Percentiles rank a stretch among this genome's conserved stretches.
Conservation (phyloP, 257 asterid species). For the Scutellaria galericulata region DNA sequence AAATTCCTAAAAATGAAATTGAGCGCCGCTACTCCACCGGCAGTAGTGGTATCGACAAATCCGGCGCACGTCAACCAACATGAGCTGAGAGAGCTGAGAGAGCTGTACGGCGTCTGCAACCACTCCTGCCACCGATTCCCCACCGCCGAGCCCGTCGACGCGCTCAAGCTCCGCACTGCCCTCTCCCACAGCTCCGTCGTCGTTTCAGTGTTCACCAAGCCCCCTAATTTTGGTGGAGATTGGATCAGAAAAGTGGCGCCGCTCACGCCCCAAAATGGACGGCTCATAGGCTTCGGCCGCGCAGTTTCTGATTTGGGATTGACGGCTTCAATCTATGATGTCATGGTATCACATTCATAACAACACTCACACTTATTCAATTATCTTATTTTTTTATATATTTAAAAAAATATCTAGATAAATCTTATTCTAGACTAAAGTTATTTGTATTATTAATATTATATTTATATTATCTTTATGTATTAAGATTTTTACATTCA, state of each 20-base stretch:
- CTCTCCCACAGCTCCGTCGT: constrained; percentile 74
- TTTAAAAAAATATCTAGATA: too few species aligned
- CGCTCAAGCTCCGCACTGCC: constrained; percentile 67
- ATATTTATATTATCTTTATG: too few species aligned
- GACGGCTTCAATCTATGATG: constrained; percentile 82
- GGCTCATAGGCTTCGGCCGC: constrained; percentile 84
- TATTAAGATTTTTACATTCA: too few species aligned
- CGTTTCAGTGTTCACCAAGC: constrained; percentile 72
- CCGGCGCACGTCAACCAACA: constrained; percentile 52
- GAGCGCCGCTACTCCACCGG: constrained; percentile 49
- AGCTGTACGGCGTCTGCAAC: constrained; percentile 74
- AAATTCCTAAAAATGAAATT: constrained; percentile 38
- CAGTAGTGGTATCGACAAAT: constrained; percentile 66
- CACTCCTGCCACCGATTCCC: constrained; percentile 95
- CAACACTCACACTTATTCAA: too few species aligned
- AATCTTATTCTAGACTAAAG: too few species aligned
- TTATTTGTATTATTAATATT: too few species aligned
- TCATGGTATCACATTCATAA: constrained; percentile 54
- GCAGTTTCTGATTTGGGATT: constrained; percentile 84
- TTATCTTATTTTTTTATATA: too few species aligned
- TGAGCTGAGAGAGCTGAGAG: constrained; percentile 59
- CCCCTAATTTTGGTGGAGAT: constrained; percentile 58
- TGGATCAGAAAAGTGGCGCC: constrained; percentile 68
- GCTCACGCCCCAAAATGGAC: constrained; percentile 71
- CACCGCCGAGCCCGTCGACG: constrained; percentile 56